These are phyloP conservation scores for Wallacemonas sp. DNA, from an alignment of 208 protist species.

Conservation along the genomic window DNA sequence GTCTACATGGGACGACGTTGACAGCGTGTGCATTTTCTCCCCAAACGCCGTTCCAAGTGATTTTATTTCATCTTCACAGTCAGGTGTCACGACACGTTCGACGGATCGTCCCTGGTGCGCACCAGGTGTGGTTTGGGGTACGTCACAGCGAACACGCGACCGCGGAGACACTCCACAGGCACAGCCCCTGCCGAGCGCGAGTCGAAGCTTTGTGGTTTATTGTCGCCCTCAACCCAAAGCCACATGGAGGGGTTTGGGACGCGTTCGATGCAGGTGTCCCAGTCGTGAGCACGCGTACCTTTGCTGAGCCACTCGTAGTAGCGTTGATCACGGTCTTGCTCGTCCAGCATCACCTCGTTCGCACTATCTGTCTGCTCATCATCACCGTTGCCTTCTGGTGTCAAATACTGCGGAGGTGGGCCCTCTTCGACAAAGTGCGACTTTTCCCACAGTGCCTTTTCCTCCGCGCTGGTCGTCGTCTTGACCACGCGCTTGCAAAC, in stretches of 20 bases:
- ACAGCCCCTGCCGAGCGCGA: constrained; percentile 66
- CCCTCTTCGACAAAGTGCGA: constrained; percentile 41
- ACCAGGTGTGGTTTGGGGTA: constrained; percentile 23
- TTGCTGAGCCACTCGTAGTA: constrained; percentile 30
- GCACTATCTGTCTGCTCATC: not conserved
- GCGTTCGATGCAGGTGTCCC: constrained; percentile 66
- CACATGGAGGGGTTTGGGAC: constrained; percentile 42
- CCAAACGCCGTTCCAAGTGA: too few species aligned
- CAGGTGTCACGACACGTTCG: too few species aligned
- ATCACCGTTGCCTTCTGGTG: not conserved
- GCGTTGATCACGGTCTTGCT: constrained; percentile 4
- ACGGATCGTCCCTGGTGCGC: too few species aligned
- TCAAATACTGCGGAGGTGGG: constrained; percentile 21
- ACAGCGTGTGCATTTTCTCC: too few species aligned
- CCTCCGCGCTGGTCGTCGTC: constrained; percentile 25
- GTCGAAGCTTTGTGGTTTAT: constrained; percentile 71
- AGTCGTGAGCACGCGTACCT: constrained; percentile 45
- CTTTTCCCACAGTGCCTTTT: constrained; percentile 43
- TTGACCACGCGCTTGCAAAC: constrained; percentile 83
- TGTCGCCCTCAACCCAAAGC: constrained; percentile 88
- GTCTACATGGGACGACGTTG: too few species aligned
- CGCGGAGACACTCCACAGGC: constrained; percentile 76
- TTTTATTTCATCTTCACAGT: too few species aligned
- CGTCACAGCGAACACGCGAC: constrained; percentile 39
- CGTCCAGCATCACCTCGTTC: not conserved